Percentiles rank a stretch among this genome's conserved stretches.
These are phyloP conservation scores for Rhodocollybia butyracea DNA, from an alignment of 768 basidiomycete genomes.

Conservation along the genomic window DNA sequence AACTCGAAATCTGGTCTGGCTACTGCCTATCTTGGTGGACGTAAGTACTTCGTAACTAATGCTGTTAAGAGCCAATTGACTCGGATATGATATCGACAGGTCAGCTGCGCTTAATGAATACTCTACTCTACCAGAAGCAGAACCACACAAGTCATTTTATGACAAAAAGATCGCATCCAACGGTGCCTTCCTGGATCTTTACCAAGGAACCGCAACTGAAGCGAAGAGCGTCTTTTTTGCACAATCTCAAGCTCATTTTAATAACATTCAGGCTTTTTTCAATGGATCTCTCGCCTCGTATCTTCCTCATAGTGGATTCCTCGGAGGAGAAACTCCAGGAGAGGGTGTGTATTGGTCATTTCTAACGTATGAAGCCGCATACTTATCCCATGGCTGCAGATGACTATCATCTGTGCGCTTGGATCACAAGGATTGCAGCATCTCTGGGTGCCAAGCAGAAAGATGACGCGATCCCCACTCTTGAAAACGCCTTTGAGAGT, in stretches of 20 bases:
- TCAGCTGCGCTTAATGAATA: slow-evolving; percentile 39
- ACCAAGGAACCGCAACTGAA: slow-evolving; percentile 33
- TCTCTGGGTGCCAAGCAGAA: slow-evolving; percentile 32
- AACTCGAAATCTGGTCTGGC: slow-evolving; percentile 18
- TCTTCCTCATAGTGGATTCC: slow-evolving; percentile 42
- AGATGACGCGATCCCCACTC: slow-evolving; percentile 31
- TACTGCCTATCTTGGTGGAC: slow-evolving; percentile 31
- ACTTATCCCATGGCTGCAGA: slow-evolving; percentile 15
- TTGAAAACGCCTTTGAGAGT: slow-evolving; percentile 37
- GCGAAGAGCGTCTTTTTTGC: slow-evolving; percentile 37
- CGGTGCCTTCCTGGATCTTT: slow-evolving; percentile 37
- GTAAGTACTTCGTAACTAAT: slow-evolving; percentile 26
- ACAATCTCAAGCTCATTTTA: slow-evolving; percentile 35
- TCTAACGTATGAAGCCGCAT: background rate
- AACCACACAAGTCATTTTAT: slow-evolving; percentile 40
- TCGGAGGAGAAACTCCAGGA: slow-evolving; percentile 43
- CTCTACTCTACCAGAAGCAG: slow-evolving; percentile 28
- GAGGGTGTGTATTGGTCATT: slow-evolving; percentile 24
- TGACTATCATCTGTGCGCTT: slow-evolving; percentile 53
- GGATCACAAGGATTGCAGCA: slow-evolving; percentile 46
- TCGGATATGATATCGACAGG: slow-evolving; percentile 23
- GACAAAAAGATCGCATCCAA: slow-evolving; percentile 37
- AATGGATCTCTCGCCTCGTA: slow-evolving; percentile 34
- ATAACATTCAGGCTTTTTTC: slow-evolving; percentile 32
- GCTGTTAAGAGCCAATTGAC: background rate